Evolutionary conservation across 768 basidiomycete species (phyloP).

Genomic region (Asterophora parasitica): DNA sequence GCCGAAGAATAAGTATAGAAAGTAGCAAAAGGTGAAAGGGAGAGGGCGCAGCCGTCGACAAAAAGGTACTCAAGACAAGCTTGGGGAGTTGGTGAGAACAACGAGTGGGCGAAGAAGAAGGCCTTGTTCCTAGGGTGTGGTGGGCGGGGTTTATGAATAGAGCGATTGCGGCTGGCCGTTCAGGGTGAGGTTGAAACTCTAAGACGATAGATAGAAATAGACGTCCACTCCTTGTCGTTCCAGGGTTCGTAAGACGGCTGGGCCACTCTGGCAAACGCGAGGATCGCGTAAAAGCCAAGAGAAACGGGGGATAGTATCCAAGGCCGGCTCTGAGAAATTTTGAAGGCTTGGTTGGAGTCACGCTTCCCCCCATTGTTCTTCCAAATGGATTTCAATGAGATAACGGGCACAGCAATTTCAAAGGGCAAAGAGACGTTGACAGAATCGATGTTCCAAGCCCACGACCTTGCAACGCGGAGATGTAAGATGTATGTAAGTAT

Average conservation of each 20-base stretch:
- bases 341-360: conserved; percentile 2
- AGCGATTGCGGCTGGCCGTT: conserved; percentile 21
- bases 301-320: neutral
- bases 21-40: conserved; percentile 17
- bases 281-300: conserved; percentile 12
- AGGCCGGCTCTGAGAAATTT: neutral
- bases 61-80: conserved; percentile 11
- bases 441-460: neutral
- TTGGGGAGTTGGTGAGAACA: conserved; percentile 10
- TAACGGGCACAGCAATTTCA: too few relatives aligned
- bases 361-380: conserved; percentile 8
- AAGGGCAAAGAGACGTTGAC: neutral
- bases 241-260: neutral
- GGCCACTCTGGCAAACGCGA: conserved; percentile 12
- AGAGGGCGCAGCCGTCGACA: conserved; percentile 22
- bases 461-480: conserved; percentile 2
- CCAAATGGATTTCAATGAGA: conserved; percentile 3
- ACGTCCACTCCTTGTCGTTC: neutral
- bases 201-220: neutral
- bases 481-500: neutral
- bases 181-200: conserved; percentile 17
- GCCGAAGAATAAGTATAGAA: conserved; percentile 13
- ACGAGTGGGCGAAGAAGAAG: conserved; percentile 10
- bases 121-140: conserved; percentile 1
- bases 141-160: conserved; percentile 18